Percentiles rank a stretch among this genome's conserved stretches.
phyloP scores from a whole-genome alignment of 345 rosid species.

The Eucalyptus polyanthemos region DNA sequence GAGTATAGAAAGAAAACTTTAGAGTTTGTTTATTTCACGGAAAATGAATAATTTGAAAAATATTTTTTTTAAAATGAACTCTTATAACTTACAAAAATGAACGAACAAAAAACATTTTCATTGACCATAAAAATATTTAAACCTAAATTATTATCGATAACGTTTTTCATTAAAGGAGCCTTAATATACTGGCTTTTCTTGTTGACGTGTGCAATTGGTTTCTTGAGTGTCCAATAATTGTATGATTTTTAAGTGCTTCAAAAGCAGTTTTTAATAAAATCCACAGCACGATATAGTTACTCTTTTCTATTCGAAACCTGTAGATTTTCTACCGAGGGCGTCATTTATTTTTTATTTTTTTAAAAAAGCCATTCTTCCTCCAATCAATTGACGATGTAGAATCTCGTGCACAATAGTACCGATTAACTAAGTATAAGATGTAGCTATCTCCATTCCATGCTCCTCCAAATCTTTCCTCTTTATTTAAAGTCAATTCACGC shows the following conservation, averaged over 20 bases:
- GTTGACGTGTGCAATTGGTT: not conserved
- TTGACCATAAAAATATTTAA: no score
- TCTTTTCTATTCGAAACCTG: not conserved
- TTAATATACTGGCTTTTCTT: not conserved
- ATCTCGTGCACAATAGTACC: not conserved
- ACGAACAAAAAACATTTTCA: no score
- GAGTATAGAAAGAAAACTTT: not conserved
- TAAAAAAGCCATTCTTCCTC: not conserved
- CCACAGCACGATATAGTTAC: not conserved
- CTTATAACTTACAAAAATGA: no score
- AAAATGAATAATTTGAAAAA: no score
- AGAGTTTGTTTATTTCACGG: no score
- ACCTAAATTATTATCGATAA: no score
- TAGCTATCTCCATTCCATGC: not conserved
- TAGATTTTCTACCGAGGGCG: not conserved
- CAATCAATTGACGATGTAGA: not conserved
- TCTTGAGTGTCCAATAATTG: not conserved
- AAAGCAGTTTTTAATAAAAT: not conserved
- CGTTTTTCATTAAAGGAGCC: no score
- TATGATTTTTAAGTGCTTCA: not conserved
- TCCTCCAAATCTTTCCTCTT: not conserved
- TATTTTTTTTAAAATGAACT: no score
- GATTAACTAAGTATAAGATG: not conserved
- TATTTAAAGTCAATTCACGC: not conserved
- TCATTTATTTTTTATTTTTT: not conserved